Conservation (phyloP, 306 rosid genomes). For the Vigna unguiculata region DNA sequence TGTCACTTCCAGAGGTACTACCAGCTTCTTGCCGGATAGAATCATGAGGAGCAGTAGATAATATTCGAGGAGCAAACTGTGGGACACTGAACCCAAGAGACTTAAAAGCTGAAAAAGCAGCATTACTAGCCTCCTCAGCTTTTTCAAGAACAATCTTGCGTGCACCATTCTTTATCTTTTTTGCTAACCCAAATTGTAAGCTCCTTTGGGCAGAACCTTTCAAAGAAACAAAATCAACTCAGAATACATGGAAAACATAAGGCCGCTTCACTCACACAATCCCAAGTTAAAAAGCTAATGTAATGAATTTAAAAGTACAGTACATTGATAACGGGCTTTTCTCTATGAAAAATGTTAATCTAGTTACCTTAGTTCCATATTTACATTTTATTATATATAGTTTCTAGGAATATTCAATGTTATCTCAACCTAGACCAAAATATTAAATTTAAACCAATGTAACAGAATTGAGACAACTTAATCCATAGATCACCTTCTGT, state of each 20-base stretch:
- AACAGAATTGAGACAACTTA: constrained; percentile 12
- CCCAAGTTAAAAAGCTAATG: constrained; percentile 6
- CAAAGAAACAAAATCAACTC: constrained; percentile 45
- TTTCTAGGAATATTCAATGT: constrained; percentile 36
- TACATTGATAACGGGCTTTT: constrained; percentile 29
- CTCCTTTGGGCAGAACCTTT: constrained; percentile 81
- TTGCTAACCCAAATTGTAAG: constrained; percentile 79
- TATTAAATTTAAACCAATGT: constrained; percentile 6
- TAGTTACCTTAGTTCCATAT: constrained; percentile 16
- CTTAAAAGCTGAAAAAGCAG: constrained; percentile 87
- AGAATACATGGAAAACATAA: constrained; percentile 36
- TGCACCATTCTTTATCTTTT: constrained; percentile 96
- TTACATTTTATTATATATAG: constrained; percentile 20
- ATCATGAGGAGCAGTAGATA: constrained; percentile 52
- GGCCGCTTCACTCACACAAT: constrained; percentile 7
- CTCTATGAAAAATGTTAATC: constrained; percentile 21
- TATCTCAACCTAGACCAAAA: constrained; percentile 6
- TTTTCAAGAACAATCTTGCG: constrained; percentile 91
- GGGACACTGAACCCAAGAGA: constrained; percentile 88
- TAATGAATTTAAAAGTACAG: constrained; percentile 28
- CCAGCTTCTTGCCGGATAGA: constrained; percentile 59
- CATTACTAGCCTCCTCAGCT: constrained; percentile 97
- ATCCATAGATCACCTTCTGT: constrained; percentile 67
- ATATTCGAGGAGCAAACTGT: constrained; percentile 63
- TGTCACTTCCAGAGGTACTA: constrained; percentile 62